phyloP scores from a whole-genome alignment of 2,329 filamentous ascomycete genomes.

The Cryoendolithus antarcticus region DNA sequence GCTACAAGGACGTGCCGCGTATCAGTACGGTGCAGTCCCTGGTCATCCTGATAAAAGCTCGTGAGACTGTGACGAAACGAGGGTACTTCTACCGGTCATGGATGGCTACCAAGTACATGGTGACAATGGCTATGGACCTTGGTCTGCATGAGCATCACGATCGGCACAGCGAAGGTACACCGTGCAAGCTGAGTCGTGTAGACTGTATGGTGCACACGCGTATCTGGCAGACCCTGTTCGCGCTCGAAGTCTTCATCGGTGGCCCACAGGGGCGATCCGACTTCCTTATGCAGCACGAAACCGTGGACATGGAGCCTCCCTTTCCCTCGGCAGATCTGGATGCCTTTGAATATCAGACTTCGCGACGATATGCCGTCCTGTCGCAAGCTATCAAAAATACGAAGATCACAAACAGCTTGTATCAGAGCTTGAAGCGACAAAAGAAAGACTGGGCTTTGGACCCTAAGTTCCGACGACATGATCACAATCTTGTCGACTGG shows the following conservation, averaged over 20 bases:
- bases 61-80: constrained; percentile 80
- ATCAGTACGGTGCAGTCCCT: constrained; percentile 86
- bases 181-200: constrained; percentile 54
- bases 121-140: constrained; percentile 86
- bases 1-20: constrained; percentile 83
- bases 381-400: constrained; percentile 67
- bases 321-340: constrained; percentile 55
- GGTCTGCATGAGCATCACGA: constrained; percentile 78
- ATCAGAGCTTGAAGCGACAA: constrained; percentile 60
- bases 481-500: constrained; percentile 66
- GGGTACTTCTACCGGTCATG: constrained; percentile 96
- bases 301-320: constrained; percentile 61
- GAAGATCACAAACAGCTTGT: constrained; percentile 62
- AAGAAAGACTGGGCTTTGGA: constrained; percentile 64
- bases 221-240: constrained; percentile 79
- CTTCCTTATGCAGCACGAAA: constrained; percentile 60
- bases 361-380: constrained; percentile 74
- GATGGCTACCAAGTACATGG: constrained; percentile 87
- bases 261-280: constrained; percentile 75
- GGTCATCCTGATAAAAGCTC: constrained; percentile 75
- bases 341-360: constrained; percentile 62
- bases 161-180: constrained; percentile 54
- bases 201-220: constrained; percentile 79
- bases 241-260: constrained; percentile 84
- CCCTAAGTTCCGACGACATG: constrained; percentile 68